These are phyloP conservation scores for Hypoxylon rickii DNA, from an alignment of 495 filamentous ascomycete genomes.

Conservation along the genomic window DNA sequence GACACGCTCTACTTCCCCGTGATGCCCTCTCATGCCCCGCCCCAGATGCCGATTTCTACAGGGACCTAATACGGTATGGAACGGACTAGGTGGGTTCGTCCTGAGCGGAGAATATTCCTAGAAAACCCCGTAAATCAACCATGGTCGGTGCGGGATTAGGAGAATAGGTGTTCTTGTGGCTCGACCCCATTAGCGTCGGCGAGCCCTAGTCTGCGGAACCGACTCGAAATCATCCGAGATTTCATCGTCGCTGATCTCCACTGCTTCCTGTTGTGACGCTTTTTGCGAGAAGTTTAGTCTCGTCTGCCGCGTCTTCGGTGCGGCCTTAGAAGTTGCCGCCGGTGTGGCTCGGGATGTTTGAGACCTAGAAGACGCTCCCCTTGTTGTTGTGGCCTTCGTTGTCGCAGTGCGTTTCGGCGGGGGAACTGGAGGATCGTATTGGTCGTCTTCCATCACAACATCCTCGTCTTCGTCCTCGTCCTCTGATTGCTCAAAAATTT, in stretches of 20 bases:
- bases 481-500: conserved; percentile 61
- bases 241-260: conserved; percentile 74
- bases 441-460: conserved; percentile 66
- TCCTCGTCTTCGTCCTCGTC: conserved; percentile 69
- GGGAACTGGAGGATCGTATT: conserved; percentile 50
- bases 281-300: conserved; percentile 72
- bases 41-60: too few relatives aligned
- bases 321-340: conserved; percentile 40
- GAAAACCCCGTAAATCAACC: too few relatives aligned
- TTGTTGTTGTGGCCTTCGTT: conserved; percentile 35
- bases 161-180: too few relatives aligned
- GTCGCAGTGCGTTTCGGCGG: conserved; percentile 43
- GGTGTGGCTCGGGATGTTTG: conserved; percentile 55
- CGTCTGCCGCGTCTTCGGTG: conserved; percentile 60
- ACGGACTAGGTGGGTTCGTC: too few relatives aligned
- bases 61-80: too few relatives aligned
- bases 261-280: conserved; percentile 47
- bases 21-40: too few relatives aligned
- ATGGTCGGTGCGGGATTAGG: too few relatives aligned
- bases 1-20: too few relatives aligned
- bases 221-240: conserved; percentile 82
- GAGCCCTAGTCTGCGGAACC: conserved; percentile 43
- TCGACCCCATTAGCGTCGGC: conserved; percentile 32
- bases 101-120: too few relatives aligned
- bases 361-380: conserved; percentile 44